Evolutionary conservation across 352 stramenopile genomes (phyloP), one percentile per base, ranked within the genome.

Genomic region (Globisporangium echinulatum): DNA sequence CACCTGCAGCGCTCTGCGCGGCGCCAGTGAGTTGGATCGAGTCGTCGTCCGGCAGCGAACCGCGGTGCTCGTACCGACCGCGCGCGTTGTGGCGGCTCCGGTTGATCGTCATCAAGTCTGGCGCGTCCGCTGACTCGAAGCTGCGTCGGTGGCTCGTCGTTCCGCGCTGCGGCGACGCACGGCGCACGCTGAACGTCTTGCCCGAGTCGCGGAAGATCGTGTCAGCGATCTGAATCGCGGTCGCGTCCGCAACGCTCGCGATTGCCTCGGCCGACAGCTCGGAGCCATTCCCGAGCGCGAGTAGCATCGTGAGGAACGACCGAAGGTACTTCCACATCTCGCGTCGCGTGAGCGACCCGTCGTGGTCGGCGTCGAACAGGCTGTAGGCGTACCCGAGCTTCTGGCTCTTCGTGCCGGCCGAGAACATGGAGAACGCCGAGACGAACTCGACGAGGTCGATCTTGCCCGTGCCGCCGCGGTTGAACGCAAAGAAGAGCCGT

Each of bases 241-340:
- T 88, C 0, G 82, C 80, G 58, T 95, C 85, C 3, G 77, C 84
- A 15, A 95, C 81, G 58, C 75, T 90, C 0, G 82, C 85, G 42
- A 95, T 90, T 1, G 79, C 82, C 70, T 93, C 82, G 6, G 83
- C 83, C 25, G 83, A 95, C 0, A 92, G 57, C 36, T 95, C 83
- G 0, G 82, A 84, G 10, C 82, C 88, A 52, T 97, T 97, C 56
- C 94, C 96, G 25, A 97, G 90, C 11, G 92, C 96, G 7, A 98
- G 75, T 9, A 99, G 68, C 68, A 98, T 94, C 2, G 94, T 95
- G 49, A 99, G 68, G 68, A 98, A 98, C 2, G 93, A 97, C 6
- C 91, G 82, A 37, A 98, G 56, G 69, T 96, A 98, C 55, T 90
- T 92, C 68, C 79, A 94, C 70, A 98, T 92, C 54, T 97, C 91